Evolutionary conservation across 345 rosid genomes (phyloP), one percentile per base, ranked within the genome.

Genomic region (Atalantia buxifolia): DNA sequence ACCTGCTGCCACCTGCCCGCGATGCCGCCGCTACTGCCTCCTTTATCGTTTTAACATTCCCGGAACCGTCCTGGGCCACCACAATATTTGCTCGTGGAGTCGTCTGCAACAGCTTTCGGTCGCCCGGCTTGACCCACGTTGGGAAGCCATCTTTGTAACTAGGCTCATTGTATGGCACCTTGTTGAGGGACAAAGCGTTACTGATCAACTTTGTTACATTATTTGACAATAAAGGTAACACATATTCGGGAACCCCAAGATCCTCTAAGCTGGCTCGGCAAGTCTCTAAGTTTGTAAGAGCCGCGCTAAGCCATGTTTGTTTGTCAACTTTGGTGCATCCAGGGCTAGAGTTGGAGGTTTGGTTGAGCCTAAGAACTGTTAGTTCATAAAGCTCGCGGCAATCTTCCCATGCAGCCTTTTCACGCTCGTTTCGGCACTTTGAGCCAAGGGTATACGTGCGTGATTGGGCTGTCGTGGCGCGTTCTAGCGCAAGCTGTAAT

Each of bases 271-370:
- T 98, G 2, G 84, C 65, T 30, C 81, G 79, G 76, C 99, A 93
- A 0, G 98, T 96, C 74, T 91, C 97, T 8, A 96, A 87, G 80
- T 90, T 91, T 66, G 97, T 96, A n/a, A 96, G 84, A 50, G 99
- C 97, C 1, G 95, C 77, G 82, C 99, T 94, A 69, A 96, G 94
- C 98, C 99, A 96, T 27, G 99, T 93, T 67, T 94, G 97, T 0
- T 87, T 68, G 42, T 94, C 99, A 55, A 80, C 83, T 61, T 87
- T 81, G 69, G 91, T 86, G 87, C 94, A 87, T 35, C 83, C 90
- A 30, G 80, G 42, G 76, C 33, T 38, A 18, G 89, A 78, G 67
- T 80, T 84, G 1, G 87, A 55, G 2, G 99, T 90, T 69, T 83
- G 75, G 85, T 92, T 94, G 75, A 96, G 86, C 13, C 88, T 87